These are phyloP conservation scores for Triticum dicoccoides DNA, from an alignment of 176 grass and related monocot species.

Conservation along the genomic window DNA sequence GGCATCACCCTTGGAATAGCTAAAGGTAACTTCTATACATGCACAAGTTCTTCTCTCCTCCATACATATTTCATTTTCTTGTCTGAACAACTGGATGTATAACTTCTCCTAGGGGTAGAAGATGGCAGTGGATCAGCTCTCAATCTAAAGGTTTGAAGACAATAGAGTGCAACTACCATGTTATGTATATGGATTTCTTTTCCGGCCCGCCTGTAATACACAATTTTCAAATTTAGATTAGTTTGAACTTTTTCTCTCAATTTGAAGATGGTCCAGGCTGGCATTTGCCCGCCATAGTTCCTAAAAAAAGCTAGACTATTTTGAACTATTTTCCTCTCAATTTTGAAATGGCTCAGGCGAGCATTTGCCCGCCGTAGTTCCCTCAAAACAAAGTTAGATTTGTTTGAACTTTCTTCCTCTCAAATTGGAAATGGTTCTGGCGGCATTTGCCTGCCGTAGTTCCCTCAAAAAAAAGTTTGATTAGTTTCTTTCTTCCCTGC, in stretches of 20 bases:
- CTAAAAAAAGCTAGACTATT: background rate
- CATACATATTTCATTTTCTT: background rate
- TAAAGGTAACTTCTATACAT: conserved; percentile 12
- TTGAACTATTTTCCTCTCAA: background rate
- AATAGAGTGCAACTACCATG: background rate
- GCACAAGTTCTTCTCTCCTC: background rate
- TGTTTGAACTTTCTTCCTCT: background rate
- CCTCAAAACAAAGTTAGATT: too few species aligned
- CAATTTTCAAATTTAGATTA: background rate
- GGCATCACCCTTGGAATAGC: conserved; percentile 34
- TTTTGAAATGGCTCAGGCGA: background rate
- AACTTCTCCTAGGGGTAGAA: background rate
- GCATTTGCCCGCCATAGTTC: background rate
- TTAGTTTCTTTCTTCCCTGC: background rate
- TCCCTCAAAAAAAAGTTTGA: background rate
- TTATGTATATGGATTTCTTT: background rate
- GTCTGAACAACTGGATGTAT: background rate
- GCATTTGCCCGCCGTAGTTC: background rate
- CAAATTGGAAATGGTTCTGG: background rate
- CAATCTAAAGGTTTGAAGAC: background rate
- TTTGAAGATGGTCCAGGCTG: background rate
- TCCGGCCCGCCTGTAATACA: background rate
- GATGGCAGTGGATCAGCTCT: background rate
- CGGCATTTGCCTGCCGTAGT: background rate
- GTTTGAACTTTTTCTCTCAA: background rate